phyloP scores from a whole-genome alignment of 371 early-diverging fungal species.

The Mortierella polycephala region DNA sequence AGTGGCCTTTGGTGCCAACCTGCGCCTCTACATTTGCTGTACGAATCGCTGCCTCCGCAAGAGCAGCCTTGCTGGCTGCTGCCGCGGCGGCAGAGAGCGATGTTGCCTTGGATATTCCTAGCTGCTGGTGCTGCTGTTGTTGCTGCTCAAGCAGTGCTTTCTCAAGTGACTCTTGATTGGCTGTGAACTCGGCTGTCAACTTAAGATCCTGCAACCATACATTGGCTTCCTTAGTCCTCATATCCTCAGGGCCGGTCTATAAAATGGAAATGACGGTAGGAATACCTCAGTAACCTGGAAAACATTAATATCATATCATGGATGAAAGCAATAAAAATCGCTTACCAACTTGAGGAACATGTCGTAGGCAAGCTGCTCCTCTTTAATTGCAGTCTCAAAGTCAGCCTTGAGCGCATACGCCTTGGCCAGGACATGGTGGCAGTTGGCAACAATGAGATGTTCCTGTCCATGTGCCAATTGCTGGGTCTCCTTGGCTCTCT shows the following conservation, averaged over 20 bases:
- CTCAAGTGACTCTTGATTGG: slow-evolving; percentile 42
- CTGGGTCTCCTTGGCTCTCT: slow-evolving; percentile 77
- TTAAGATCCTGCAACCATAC: slow-evolving; percentile 78
- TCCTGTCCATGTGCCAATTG: slow-evolving; percentile 77
- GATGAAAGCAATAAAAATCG: background rate
- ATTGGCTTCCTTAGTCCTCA: slow-evolving; percentile 78
- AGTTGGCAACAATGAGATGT: slow-evolving; percentile 77
- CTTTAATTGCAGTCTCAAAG: slow-evolving; percentile 79
- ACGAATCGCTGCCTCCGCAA: slow-evolving; percentile 45
- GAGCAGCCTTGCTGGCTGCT: slow-evolving; percentile 37
- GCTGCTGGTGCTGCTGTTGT: slow-evolving; percentile 31
- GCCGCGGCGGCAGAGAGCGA: slow-evolving; percentile 47
- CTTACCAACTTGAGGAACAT: slow-evolving; percentile 68
- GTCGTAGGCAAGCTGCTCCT: slow-evolving; percentile 79
- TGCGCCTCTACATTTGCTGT: slow-evolving; percentile 48
- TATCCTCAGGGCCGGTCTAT: slow-evolving; percentile 79
- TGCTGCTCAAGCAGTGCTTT: slow-evolving; percentile 35
- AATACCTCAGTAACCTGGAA: background rate
- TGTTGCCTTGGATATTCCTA: slow-evolving; percentile 17
- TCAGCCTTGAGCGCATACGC: slow-evolving; percentile 80
- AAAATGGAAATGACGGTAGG: slow-evolving; percentile 7
- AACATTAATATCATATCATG: background rate
- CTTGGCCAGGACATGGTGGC: slow-evolving; percentile 83
- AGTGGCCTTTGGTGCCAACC: slow-evolving; percentile 49
- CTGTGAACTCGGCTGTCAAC: slow-evolving; percentile 38